Evolutionary conservation across 345 rosid genomes (phyloP), one percentile per base, ranked within the genome.

Genomic region (Aquilaria sinensis): DNA sequence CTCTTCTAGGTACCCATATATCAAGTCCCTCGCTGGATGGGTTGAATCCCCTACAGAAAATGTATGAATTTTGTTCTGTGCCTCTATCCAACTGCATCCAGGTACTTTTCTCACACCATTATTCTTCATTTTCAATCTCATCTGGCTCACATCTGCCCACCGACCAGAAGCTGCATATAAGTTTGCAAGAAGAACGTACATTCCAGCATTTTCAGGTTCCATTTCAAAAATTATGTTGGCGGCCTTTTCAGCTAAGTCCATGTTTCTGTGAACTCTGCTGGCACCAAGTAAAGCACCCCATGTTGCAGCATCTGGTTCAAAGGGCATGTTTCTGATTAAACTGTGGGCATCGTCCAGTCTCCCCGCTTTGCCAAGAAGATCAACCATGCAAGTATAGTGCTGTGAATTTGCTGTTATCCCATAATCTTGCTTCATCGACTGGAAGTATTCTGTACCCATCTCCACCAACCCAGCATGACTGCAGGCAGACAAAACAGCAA

Each of bases 281-380:
- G 93, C 93, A 60, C 86, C 93, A 2, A 86, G 89, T 66, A 86
- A 78, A 66, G 93, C 86, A 60, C 93, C 93, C 93, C 89, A 86
- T 33, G 86, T 80, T 61, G 89, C 81, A 47, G 83, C 93, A 58
- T 84, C 89, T 72, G 93, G 84, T 66, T 78, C 70, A 61, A 80
- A 82, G 48, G 89, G 88, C 87, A 86, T 86, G 57, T 50, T 65
- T 54, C 68, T 78, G 69, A 86, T 78, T 37, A 86, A 66, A 71
- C 56, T 75, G 51, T 75, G 80, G 51, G 89, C 90, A 69, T 86
- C 93, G 31, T 80, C 78, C 61, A 86, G 77, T 50, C 67, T 65
- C 13, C 89, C 93, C 6, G 89, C 93, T 72, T 90, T 82, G 56
- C 93, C 88, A 8, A 86, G 84, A 73, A 86, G 93, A 70, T 84